These are phyloP conservation scores for Yamadazyma dushanensis DNA, from an alignment of 1,139 yeast species.

Conservation along the genomic window DNA sequence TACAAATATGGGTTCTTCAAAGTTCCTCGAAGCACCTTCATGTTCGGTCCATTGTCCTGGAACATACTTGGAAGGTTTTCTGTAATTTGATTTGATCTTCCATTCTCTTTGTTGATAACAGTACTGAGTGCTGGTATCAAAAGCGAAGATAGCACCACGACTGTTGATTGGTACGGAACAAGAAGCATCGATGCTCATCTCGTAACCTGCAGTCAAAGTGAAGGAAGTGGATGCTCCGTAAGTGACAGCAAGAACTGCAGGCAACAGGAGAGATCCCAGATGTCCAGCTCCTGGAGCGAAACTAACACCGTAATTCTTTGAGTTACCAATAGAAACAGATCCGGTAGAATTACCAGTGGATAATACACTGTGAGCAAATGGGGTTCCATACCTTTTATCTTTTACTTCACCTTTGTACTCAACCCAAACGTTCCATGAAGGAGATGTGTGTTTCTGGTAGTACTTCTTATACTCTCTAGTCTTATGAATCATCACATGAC, in stretches of 20 bases:
- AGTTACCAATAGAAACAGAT: constrained; percentile 6
- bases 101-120: constrained; percentile 11
- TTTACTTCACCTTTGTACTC: constrained; percentile 6
- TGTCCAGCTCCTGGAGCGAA: constrained; percentile 2
- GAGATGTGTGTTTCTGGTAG: constrained; percentile 1
- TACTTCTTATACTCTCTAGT: constrained; percentile 3
- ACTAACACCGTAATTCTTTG: constrained; percentile 3
- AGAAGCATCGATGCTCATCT: constrained; percentile 8
- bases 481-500: constrained; percentile 10
- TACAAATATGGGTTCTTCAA: constrained; percentile 13
- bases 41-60: constrained; percentile 11
- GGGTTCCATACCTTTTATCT: constrained; percentile 9
- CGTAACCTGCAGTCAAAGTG: constrained; percentile 5
- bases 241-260: neutral
- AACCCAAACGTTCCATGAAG: constrained; percentile 9
- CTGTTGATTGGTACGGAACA: constrained; percentile 13
- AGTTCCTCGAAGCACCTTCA: constrained; percentile 10
- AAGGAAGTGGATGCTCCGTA: neutral
- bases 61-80: constrained; percentile 7
- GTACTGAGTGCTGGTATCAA: constrained; percentile 10
- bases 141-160: constrained; percentile 14
- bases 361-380: constrained; percentile 12
- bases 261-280: neutral
- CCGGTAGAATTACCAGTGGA: constrained; percentile 9
- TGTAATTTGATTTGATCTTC: constrained; percentile 5